Percentiles rank a stretch among this genome's conserved stretches.
Evolutionary conservation across 2,329 filamentous ascomycete genomes (phyloP).

Genomic region (Aureobasidium musti): DNA sequence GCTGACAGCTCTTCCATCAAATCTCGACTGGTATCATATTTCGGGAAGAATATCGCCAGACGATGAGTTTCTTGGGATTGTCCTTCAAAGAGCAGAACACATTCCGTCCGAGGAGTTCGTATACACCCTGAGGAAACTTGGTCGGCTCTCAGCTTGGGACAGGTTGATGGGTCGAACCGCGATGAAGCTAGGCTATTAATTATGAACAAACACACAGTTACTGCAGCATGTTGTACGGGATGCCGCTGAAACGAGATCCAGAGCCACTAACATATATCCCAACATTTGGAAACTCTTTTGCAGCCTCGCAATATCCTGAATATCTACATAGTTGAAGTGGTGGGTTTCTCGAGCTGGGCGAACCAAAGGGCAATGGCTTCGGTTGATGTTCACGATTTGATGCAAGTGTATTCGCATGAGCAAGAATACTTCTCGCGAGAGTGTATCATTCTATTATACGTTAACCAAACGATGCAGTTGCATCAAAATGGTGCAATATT

Average conservation of each 20-base stretch:
- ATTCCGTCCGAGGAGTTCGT: slow-evolving; percentile 3
- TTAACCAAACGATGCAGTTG: neutral
- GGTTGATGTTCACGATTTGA: no score
- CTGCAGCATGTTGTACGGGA: no score
- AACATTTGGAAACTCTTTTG: no score
- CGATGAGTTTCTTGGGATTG: neutral
- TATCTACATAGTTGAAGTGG: no score
- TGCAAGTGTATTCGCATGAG: no score
- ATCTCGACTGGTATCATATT: neutral
- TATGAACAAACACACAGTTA: neutral
- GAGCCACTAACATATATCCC: neutral
- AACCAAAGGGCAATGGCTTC: no score
- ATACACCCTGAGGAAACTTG: neutral
- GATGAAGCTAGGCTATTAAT: slow-evolving; percentile 16
- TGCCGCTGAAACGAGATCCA: no score
- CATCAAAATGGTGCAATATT: neutral
- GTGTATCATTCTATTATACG: neutral
- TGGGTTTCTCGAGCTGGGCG: no score
- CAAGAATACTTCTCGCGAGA: no score
- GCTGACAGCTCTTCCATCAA: neutral
- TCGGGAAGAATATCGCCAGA: neutral
- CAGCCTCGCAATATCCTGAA: no score
- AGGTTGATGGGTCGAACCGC: slow-evolving; percentile 4
- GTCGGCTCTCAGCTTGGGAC: slow-evolving; percentile 8
- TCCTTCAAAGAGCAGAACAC: neutral